phyloP scores from a whole-genome alignment of 768 basidiomycete species.

The Kwoniella dendrophila region DNA sequence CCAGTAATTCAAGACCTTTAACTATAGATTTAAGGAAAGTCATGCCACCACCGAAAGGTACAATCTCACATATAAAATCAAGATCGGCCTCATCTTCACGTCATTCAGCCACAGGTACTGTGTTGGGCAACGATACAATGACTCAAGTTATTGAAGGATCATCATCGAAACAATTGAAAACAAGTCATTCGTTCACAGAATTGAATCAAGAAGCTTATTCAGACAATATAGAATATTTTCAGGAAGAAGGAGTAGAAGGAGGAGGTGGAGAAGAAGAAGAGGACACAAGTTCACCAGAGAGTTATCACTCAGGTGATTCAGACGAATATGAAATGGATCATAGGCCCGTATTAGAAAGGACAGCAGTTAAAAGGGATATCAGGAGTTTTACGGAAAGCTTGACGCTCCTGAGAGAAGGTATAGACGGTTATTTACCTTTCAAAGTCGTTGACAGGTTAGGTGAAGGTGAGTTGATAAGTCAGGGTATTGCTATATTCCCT shows the following conservation, averaged over 20 bases:
- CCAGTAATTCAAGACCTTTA: background rate
- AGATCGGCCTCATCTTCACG: constrained; percentile 16
- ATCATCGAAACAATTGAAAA: background rate
- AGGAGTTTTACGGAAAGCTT: constrained; percentile 74
- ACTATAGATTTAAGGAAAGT: constrained; percentile 17
- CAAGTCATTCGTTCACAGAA: constrained; percentile 9
- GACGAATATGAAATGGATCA: constrained; percentile 52
- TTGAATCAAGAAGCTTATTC: constrained; percentile 19
- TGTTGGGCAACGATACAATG: constrained; percentile 12
- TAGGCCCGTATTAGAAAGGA: constrained; percentile 64
- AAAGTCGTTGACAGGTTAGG: constrained; percentile 85
- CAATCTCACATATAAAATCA: constrained; percentile 12
- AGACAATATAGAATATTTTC: constrained; percentile 11
- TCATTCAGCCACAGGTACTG: background rate
- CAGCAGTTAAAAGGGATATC: constrained; percentile 78
- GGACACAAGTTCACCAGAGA: constrained; percentile 18
- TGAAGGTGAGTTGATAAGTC: constrained; percentile 60
- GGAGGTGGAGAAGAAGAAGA: constrained; percentile 30
- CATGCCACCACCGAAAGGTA: constrained; percentile 21
- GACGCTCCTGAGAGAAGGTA: constrained; percentile 9
- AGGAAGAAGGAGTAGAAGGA: background rate
- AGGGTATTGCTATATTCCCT: background rate
- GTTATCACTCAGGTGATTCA: constrained; percentile 50
- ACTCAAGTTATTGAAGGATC: constrained; percentile 21
- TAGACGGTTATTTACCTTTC: constrained; percentile 62